Evolutionary conservation across 139 green algal genomes (phyloP), one percentile per base, ranked within the genome.

Genomic region (Axilococcus clingmanii): DNA sequence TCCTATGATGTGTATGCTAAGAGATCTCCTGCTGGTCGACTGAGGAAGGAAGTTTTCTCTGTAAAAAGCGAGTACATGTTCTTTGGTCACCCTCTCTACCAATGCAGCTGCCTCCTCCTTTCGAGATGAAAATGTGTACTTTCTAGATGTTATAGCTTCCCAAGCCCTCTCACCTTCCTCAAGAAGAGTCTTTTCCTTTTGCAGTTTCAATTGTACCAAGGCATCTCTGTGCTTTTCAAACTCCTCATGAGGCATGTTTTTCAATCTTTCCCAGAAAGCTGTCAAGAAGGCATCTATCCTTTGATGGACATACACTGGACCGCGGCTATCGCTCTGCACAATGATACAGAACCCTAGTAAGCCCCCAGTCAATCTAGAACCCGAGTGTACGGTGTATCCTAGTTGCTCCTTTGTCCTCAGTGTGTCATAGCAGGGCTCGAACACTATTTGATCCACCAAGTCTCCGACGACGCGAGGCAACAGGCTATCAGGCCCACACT

Each of bases 351-450:
- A 89, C 25, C 87, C 89, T 24, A 89, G 65, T 40, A 95, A 72
- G 28, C 82, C 79, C 32, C 88, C 68, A 1, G 89, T 97, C 27
- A 85, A 67, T 3, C 87, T 68, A 14, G 72, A 55, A 11, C 81
- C 76, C 42, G 60, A 74, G 60, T 84, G 65, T 51, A 97, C 89
- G 4, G 52, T 76, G 71, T 96, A 96, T 8, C 88, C 88, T 38
- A 68, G 76, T 81, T 97, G 89, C 80, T 97, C 74, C 76, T 95
- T 85, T 40, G 90, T 97, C 48, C 86, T 72, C 42, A 94, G 76
- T 35, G 44, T 67, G 65, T 94, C 70, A 65, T 86, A 95, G 49
- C 59, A 71, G 4, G 87, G 82, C 72, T 94, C 86, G 42, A 61
- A 63, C 25, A 83, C 28, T 16, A 93, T 48, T 63, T 89, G 82